phyloP scores from a whole-genome alignment of 2,329 filamentous ascomycete species.

The Monilinia aucupariae region DNA sequence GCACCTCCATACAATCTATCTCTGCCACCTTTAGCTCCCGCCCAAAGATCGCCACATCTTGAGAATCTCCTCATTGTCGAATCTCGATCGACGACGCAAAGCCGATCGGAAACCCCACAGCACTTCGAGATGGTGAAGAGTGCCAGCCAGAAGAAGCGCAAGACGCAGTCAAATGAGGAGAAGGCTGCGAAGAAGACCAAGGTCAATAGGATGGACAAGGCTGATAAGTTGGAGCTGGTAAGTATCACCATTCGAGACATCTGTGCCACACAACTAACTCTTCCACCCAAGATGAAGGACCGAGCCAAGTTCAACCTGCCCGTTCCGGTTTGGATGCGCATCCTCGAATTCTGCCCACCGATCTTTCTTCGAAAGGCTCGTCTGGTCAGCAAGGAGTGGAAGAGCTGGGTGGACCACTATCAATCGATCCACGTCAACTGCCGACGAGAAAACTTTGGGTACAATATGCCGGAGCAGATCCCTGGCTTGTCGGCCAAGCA shows the following conservation, averaged over 20 bases:
- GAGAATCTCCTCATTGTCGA: slow-evolving; percentile 12
- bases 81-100: slow-evolving; percentile 14
- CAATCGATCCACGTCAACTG: slow-evolving; percentile 32
- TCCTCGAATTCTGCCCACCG: slow-evolving; percentile 33
- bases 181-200: slow-evolving; percentile 20
- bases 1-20: background rate
- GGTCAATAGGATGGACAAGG: slow-evolving; percentile 19
- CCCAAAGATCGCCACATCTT: background rate
- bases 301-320: slow-evolving; percentile 20
- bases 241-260: slow-evolving; percentile 13
- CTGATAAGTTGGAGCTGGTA: slow-evolving; percentile 22
- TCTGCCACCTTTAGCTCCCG: slow-evolving; percentile 7
- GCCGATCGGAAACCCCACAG: slow-evolving; percentile 12
- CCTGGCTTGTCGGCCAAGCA: slow-evolving; percentile 26
- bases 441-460: slow-evolving; percentile 31
- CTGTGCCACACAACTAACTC: slow-evolving; percentile 15
- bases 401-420: slow-evolving; percentile 24
- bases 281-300: slow-evolving; percentile 13
- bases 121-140: slow-evolving; percentile 7
- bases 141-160: slow-evolving; percentile 20
- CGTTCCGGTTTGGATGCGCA: slow-evolving; percentile 30
- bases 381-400: slow-evolving; percentile 25
- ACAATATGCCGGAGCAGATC: slow-evolving; percentile 28
- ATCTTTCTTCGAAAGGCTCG: slow-evolving; percentile 32
- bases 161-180: slow-evolving; percentile 5